Base-by-base conservation (phyloP, 1,284 basidiomycete genomes). In the Ustilago sp. region DNA sequence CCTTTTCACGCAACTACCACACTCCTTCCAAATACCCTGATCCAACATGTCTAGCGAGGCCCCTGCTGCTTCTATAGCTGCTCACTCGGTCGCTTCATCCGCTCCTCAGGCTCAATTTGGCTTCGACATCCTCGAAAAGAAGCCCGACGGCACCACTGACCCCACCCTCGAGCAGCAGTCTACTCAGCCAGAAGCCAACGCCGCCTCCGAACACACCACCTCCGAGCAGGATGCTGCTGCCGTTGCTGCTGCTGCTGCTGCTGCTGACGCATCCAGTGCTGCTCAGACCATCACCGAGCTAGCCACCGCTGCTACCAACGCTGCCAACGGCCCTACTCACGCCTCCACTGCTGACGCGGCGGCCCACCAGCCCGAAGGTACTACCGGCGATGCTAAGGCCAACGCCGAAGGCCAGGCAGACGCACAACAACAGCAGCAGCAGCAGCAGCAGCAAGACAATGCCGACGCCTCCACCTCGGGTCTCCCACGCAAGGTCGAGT, bases 251-350 rank as follows among this genome's bases (percentile, higher is more conserved):
- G 68, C 63, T 6, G 69, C 69, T 62, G 63, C 68, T n/a, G 71
- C 71, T 39, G 66, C 72, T 35, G 72, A 74, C 60, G 72, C 72
- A 32, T 74, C 72, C 36, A 66, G 59, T 12, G 72, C 72, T 8
- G 72, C 72, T 48, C 72, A 74, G 54, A 74, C 72, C 53, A 74
- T 74, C 60, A 70, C 72, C 52, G 63, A 74, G 31, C 54, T 74
- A 4, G 72, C 72, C 32, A 66, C 72, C 17, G 72, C 72, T n/a
- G 72, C 72, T 52, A 74, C 72, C 51, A 69, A 65, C 35, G 72
- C 69, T 3, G 69, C 69, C 55, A 63, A 55, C 47, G 47, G 19
- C 48, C 43, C 51, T 6, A 41, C 48, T 12, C 57, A 41, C 9
- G 51, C 47, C 38, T 31, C 56, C 50, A 32, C 58, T 45, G 57